Evolutionary conservation across 768 basidiomycete genomes (phyloP), one percentile per base, ranked within the genome.

Genomic region (Guyanaporus albipodus): DNA sequence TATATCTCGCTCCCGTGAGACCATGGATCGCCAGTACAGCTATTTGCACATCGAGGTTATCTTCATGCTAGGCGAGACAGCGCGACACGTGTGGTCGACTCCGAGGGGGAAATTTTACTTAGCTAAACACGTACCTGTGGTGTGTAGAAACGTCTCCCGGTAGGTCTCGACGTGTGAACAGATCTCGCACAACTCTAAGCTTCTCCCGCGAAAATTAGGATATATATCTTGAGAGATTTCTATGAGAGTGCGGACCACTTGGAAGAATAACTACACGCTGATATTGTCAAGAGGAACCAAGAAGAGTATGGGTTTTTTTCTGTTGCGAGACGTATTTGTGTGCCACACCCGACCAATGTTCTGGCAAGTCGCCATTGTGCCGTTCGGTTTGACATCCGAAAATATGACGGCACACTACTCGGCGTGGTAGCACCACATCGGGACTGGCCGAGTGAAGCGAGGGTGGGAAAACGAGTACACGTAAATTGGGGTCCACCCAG

Each of bases 191-290:
- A 44, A 12, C 22, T 29, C 27, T 12, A 44, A 15, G 6, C 58
- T 63, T 61, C 61, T 61, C 61, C 60, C 60, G 60, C 59, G 58
- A 61, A 50, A 52, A 53, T 63, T 48, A 27, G 21, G n/a, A 18
- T 28, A 33, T 6, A 15, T 52, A 42, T 38, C 48, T 46, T 48
- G 38, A 37, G 26, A 31, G 48, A 42, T 41, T 46, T 17, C 24
- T 41, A 18, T 12, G 22, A 37, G 34, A 29, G 15, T 12, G 31
- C 4, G 31, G 31, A 8, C n/a, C 10, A 17, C 15, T n/a, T 32
- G 31, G 31, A n/a, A 17, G 17, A 32, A 32, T 29, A 29, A 29
- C 10, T 14, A 6, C 28, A 14, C n/a, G 0, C 39, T 22, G 24
- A 33, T 40, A 12, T 19, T 11, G 28, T 34, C 9, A 8, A 18